phyloP scores from a whole-genome alignment of 306 rosid genomes.

The Betula pendula region DNA sequence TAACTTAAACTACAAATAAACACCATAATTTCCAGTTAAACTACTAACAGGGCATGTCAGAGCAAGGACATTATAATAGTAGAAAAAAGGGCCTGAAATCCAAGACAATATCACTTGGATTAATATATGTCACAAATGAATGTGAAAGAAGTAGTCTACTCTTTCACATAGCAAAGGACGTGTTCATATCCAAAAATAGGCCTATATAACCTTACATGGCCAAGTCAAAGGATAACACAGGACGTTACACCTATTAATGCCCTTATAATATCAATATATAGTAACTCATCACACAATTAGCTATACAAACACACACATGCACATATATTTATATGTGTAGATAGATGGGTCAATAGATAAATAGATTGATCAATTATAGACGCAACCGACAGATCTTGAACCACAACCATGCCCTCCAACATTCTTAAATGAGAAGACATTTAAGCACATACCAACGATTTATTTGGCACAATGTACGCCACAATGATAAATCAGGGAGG shows the following conservation, averaged over 20 bases:
- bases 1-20: not conserved
- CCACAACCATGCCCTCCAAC: not conserved
- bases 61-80: not conserved
- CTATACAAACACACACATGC: not conserved
- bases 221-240: not conserved
- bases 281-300: not conserved
- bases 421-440: not conserved
- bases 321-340: too few species aligned
- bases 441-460: too few species aligned
- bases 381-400: not conserved
- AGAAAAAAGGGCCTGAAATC: not conserved
- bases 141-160: conserved; percentile 7
- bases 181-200: not conserved
- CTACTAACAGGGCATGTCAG: not conserved
- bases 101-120: not conserved
- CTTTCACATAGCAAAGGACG: not conserved
- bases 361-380: not conserved
- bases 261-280: not conserved
- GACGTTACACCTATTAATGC: not conserved
- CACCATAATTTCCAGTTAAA: not conserved
- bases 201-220: not conserved
- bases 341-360: too few species aligned
- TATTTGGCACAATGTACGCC: not conserved
- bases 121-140: not conserved
- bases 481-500: not conserved